Base-by-base conservation (phyloP, 2,329 filamentous ascomycete genomes). In the Eurotiales sp. region DNA sequence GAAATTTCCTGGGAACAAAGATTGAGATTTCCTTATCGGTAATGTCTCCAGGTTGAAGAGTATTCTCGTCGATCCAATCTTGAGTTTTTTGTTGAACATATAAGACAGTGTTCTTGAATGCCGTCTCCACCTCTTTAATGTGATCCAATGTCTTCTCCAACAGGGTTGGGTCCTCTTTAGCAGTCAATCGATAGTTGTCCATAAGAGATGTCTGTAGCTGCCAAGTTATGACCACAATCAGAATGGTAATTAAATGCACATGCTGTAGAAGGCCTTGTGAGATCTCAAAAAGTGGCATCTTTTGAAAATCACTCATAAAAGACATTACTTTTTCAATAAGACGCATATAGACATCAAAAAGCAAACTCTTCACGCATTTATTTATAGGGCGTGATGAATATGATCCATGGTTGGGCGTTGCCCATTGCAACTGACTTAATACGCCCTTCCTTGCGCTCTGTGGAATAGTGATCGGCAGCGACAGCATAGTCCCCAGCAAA, bases 131-230 rank as follows among this genome's bases (percentile, higher is more conserved):
- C 3, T 34, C 17, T 15, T 19, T 15, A 2, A 51, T n/a, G 7
- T 25, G n/a, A 15, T 27, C 17, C 14, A 15, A 14, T 2, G 54
- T 56, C 25, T 22, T 7, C 8, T 51, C 39, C 44, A 48, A 6
- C n/a, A n/a, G n/a, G n/a, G 32, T 45, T 21, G 11, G 10, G 14
- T 30, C 25, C 17, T 19, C 15, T 15, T 17, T 14, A 3, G 1
- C 8, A 8, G 43, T 37, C 0, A 55, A 2, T 11, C 10, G 2
- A 40, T 15, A 32, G 41, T 56, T 54, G 21, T 51, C 54, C 15
- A 36, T 45, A 15, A 54, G 40, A 3, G 54, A 53, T 3, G 44
- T 48, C 40, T 56, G 54, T 17, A 53, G 40, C 5, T 49, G 52
- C 8, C 40, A 44, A 21, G 43, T 48, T 1, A 51, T 8, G 4